Base-by-base conservation (phyloP, 2,329 filamentous ascomycete genomes). In the Calonectria pseudoreteaudii region DNA sequence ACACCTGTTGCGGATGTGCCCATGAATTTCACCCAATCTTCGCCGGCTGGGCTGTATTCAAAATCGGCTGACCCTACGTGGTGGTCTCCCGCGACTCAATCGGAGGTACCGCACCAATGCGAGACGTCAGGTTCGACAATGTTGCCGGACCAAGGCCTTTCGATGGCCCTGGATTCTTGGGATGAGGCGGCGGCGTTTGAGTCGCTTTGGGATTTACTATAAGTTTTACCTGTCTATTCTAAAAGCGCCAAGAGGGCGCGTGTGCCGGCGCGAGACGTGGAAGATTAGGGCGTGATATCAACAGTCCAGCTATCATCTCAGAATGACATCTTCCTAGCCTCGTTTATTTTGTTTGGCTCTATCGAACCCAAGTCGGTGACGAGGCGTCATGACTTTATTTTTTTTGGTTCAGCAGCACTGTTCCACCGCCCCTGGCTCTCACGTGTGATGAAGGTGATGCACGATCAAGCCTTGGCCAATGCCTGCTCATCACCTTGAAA, bases 111-210 rank as follows among this genome's bases (percentile, higher is more conserved):
- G 11, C 38, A 13, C 0, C 72, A 75, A 11, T 13, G 14, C 3
- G 30, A 38, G 14, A 20, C n/a, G 13, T 20, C 70, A 2, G 36
- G 11, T 0, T 47, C 65, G 52, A 44, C n/a, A 13, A 7, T 3
- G 50, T 49, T 68, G 18, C 30, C 62, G 1, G 60, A 65, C 0
- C 66, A 58, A 1, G 23, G n/a, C 3, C 66, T 49, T 41, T 53
- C 60, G 0, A 76, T 80, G 41, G 77, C 74, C 11, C 79, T 79
- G 77, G 75, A 80, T 1, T 53, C 66, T 20, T 69, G 79, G 73
- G 71, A 78, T 8, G 71, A 77, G 38, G 34, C 74, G 0, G 73
- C 75, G 16, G 74, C 65, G 11, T 74, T 69, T 10, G 77, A 73
- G 56, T 49, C 52, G n/a, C 67, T 71, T 6, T 80, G 78, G 78